phyloP scores from a whole-genome alignment of 2,329 filamentous ascomycete genomes.

The Monosporascus cannonballus region DNA sequence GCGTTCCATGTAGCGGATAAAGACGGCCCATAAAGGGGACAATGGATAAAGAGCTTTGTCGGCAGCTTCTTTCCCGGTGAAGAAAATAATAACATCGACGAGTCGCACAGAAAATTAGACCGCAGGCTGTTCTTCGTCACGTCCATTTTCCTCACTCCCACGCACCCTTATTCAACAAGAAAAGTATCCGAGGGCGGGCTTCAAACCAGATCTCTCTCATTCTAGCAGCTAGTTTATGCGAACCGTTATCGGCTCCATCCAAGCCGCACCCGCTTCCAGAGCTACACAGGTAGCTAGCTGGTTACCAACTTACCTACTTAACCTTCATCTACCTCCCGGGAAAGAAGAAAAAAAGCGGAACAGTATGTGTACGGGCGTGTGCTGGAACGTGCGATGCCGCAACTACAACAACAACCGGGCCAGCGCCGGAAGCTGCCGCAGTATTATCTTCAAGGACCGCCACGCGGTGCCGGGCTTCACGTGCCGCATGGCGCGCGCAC shows the following conservation, averaged over 20 bases:
- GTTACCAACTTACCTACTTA: neutral
- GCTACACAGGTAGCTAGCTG: neutral
- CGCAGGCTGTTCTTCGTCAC: no score
- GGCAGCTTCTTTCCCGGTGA: neutral
- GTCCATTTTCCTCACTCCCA: no score
- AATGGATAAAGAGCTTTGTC: neutral
- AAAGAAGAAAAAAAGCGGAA: neutral
- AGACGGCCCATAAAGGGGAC: neutral
- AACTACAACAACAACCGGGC: neutral
- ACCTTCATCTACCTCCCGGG: neutral
- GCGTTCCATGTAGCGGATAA: neutral
- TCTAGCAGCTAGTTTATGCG: no score
- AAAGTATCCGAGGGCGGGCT: no score
- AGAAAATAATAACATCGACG: neutral
- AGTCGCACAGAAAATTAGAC: neutral
- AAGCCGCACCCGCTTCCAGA: no score
- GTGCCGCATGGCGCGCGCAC: conserved; percentile 9
- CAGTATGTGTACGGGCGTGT: conserved; percentile 18
- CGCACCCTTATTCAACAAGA: no score
- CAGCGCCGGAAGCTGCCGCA: conserved; percentile 7
- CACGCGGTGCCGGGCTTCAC: conserved; percentile 10
- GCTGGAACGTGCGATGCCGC: conserved; percentile 8
- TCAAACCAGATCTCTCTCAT: no score
- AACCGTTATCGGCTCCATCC: no score
- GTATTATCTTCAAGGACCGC: conserved; percentile 5